Percentiles rank a stretch among this genome's conserved stretches.
Evolutionary conservation across 768 basidiomycete species (phyloP).

Genomic region (Lactifluus pinguis): DNA sequence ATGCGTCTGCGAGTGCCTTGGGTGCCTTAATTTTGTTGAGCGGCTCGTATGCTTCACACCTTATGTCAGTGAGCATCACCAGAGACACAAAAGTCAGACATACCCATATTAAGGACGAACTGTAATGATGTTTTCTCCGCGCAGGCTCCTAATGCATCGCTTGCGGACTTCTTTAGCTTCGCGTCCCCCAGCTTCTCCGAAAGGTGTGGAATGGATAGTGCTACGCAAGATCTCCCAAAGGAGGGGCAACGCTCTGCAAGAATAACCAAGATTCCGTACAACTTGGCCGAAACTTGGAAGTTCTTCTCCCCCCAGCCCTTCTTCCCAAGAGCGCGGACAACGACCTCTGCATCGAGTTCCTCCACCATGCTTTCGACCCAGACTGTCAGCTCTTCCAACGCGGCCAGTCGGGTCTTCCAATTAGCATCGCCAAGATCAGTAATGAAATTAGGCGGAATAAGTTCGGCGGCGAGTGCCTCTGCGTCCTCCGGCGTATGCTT

Average conservation of each 20-base stretch:
- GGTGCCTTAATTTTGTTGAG: slow-evolving; percentile 94
- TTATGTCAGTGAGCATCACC: slow-evolving; percentile 18
- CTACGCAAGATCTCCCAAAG: slow-evolving; percentile 80
- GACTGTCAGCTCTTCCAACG: slow-evolving; percentile 71
- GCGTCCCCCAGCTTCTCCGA: slow-evolving; percentile 93
- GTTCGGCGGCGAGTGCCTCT: slow-evolving; percentile 61
- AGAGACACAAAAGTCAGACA: slow-evolving; percentile 19
- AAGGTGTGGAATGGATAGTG: slow-evolving; percentile 71
- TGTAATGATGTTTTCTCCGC: slow-evolving; percentile 91
- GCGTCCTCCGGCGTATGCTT: slow-evolving; percentile 90
- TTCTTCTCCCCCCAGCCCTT: slow-evolving; percentile 99
- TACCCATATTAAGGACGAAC: slow-evolving; percentile 90
- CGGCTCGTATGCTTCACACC: slow-evolving; percentile 73
- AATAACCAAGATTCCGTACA: slow-evolving; percentile 66
- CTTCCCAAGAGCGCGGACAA: slow-evolving; percentile 82
- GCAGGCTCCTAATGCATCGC: slow-evolving; percentile 74
- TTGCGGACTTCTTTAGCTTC: slow-evolving; percentile 94
- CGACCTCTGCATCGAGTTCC: slow-evolving; percentile 74
- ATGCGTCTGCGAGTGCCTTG: slow-evolving; percentile 87
- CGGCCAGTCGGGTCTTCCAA: slow-evolving; percentile 88
- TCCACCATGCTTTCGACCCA: slow-evolving; percentile 71
- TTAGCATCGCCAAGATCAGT: slow-evolving; percentile 75
- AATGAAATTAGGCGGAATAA: slow-evolving; percentile 62
- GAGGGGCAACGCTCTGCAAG: slow-evolving; percentile 74
- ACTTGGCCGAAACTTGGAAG: slow-evolving; percentile 90